Evolutionary conservation across 352 stramenopile species (phyloP).

Genomic region (Globisporangium perplexum): DNA sequence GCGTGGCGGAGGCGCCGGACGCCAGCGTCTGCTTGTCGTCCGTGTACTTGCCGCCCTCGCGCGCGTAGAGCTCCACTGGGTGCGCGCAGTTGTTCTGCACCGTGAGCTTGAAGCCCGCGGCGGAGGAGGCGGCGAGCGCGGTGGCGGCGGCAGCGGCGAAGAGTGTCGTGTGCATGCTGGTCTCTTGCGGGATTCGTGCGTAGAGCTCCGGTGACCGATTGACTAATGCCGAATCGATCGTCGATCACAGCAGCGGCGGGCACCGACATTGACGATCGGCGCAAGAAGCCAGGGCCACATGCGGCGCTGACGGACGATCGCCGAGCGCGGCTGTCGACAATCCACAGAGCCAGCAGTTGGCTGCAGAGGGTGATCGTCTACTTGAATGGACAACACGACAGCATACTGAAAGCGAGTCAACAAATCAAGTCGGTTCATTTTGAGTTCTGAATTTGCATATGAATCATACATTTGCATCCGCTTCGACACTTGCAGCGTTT

Average conservation of each 20-base stretch:
- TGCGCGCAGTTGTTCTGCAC: constrained; percentile 55
- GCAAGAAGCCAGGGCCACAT: not conserved
- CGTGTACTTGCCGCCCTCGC: constrained; percentile 41
- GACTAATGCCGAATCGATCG: not conserved
- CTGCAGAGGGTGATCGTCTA: not conserved
- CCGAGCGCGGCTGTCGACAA: not conserved
- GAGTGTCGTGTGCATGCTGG: constrained; percentile 10
- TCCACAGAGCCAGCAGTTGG: no score
- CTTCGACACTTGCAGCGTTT: no score
- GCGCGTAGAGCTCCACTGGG: constrained; percentile 51
- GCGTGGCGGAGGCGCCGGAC: constrained; percentile 26
- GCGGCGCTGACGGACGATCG: not conserved
- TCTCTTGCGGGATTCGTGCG: not conserved
- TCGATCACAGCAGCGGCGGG: no score
- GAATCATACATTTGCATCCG: no score
- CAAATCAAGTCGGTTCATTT: no score
- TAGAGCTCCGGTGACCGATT: not conserved
- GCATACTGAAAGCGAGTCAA: not conserved
- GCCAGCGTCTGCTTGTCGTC: constrained; percentile 36
- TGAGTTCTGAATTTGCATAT: no score
- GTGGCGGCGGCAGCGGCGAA: constrained; percentile 14
- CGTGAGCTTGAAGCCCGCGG: constrained; percentile 42
- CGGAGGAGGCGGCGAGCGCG: constrained; percentile 13
- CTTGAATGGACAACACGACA: not conserved
- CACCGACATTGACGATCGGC: no score